These are phyloP conservation scores for Soucietia sequanensis DNA, from an alignment of 805 yeast species.

Conservation along the genomic window DNA sequence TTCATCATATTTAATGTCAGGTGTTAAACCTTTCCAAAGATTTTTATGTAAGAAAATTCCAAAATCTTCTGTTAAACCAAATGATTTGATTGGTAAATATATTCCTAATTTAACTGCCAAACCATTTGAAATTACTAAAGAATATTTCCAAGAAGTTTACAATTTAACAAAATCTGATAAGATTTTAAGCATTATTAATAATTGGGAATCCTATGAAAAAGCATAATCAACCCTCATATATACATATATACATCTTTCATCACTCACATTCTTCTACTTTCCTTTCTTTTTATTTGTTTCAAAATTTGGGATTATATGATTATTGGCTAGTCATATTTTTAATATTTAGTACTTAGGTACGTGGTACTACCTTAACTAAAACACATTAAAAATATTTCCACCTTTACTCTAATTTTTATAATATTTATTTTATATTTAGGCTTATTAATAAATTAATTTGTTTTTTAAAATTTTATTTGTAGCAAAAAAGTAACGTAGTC, in stretches of 20 bases:
- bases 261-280: slow-evolving; percentile 1
- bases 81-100: slow-evolving; percentile 89
- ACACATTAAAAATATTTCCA: background rate
- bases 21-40: slow-evolving; percentile 98
- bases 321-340: background rate
- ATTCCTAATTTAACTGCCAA: slow-evolving; percentile 98
- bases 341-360: slow-evolving; percentile 2
- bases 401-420: slow-evolving; percentile 2
- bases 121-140: slow-evolving; percentile 94
- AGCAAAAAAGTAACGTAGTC: background rate
- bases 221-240: slow-evolving; percentile 28
- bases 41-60: slow-evolving; percentile 95
- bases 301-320: background rate
- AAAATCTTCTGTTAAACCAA: slow-evolving; percentile 91
- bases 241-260: background rate
- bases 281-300: background rate
- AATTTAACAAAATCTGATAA: slow-evolving; percentile 86
- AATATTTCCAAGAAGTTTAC: slow-evolving; percentile 95
- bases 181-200: slow-evolving; percentile 85
- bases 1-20: slow-evolving; percentile 95
- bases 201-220: slow-evolving; percentile 85
- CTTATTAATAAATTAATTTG: slow-evolving; percentile 5
- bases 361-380: slow-evolving; percentile 10
- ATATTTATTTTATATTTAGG: slow-evolving; percentile 3
- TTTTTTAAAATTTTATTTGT: background rate